A percentile compares a stretch with the other conserved stretches of the same genome.
These are phyloP conservation scores for Thyridium curvatum DNA, from an alignment of 2,329 filamentous ascomycete species.

Conservation along the genomic window DNA sequence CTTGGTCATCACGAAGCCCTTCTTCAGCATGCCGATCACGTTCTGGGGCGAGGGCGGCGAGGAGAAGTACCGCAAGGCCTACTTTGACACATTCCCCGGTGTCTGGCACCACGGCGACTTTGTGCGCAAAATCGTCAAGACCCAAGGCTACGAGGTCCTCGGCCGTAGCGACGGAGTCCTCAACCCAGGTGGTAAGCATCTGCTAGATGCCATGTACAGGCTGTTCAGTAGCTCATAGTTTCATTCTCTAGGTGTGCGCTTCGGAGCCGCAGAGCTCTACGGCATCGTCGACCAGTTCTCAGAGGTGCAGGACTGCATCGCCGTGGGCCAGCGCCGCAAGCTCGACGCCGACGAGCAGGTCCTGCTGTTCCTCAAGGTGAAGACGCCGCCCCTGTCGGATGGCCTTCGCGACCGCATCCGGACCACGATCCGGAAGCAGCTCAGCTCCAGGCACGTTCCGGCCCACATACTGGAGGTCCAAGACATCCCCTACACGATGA, in stretches of 20 bases:
- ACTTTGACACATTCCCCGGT: constrained; percentile 35
- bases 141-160: constrained; percentile 32
- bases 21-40: constrained; percentile 36
- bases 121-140: constrained; percentile 31
- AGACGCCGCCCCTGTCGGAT: background rate
- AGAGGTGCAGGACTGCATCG: constrained; percentile 39
- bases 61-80: constrained; percentile 32
- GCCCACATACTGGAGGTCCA: constrained; percentile 26
- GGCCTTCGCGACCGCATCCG: constrained; percentile 14
- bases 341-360: constrained; percentile 30
- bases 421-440: constrained; percentile 14
- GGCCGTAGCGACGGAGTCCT: constrained; percentile 38
- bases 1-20: constrained; percentile 35
- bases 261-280: constrained; percentile 39
- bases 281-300: constrained; percentile 34
- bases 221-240: too few relatives aligned
- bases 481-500: constrained; percentile 35
- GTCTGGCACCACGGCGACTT: constrained; percentile 40
- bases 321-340: constrained; percentile 53
- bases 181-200: constrained; percentile 39
- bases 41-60: constrained; percentile 35
- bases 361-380: constrained; percentile 14
- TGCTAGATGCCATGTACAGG: too few relatives aligned
- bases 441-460: constrained; percentile 31
- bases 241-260: too few relatives aligned